A percentile compares a stretch with the other conserved stretches of the same genome.
Evolutionary conservation across 2,329 filamentous ascomycete genomes (phyloP).

Genomic region (Cadophora gregata): DNA sequence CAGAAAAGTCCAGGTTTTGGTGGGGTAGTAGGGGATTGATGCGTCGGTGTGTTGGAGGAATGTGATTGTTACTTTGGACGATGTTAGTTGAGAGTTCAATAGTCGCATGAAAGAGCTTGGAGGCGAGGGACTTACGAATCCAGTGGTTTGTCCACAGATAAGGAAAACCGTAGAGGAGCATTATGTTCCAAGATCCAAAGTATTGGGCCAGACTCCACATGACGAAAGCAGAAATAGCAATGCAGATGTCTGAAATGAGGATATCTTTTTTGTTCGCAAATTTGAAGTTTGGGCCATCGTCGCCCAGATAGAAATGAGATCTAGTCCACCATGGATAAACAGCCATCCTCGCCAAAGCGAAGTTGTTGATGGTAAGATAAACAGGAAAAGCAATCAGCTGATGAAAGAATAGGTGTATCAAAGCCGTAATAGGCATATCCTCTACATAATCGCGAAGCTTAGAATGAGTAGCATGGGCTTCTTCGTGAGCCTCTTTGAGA

Average conservation of each 20-base stretch:
- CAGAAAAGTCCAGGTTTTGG: constrained; percentile 63
- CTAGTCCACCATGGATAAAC: constrained; percentile 36
- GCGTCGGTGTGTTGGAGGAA: constrained; percentile 74
- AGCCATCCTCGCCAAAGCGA: constrained; percentile 36
- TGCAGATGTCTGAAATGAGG: constrained; percentile 63
- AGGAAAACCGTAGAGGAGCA: constrained; percentile 67
- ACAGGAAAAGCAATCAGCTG: constrained; percentile 68
- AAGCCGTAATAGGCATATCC: constrained; percentile 63
- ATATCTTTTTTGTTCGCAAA: constrained; percentile 60
- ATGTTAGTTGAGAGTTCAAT: constrained; percentile 34
- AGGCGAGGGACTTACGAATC: constrained; percentile 56
- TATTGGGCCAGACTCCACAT: constrained; percentile 47
- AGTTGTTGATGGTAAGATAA: constrained; percentile 64
- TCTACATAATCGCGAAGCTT: constrained; percentile 55
- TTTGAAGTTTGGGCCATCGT: constrained; percentile 64
- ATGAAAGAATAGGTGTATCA: constrained; percentile 61
- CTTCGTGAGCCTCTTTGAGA: constrained; percentile 45
- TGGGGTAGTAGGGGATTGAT: constrained; percentile 63
- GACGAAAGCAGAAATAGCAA: constrained; percentile 54
- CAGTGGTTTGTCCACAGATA: constrained; percentile 75
- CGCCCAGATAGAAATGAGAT: constrained; percentile 60
- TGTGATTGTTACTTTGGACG: constrained; percentile 67
- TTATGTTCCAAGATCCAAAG: constrained; percentile 60
- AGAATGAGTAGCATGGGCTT: constrained; percentile 25
- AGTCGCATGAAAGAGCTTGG: background rate